These are phyloP conservation scores for Populus hybrid DNA, from an alignment of 441 rosid genomes.

Conservation along the genomic window DNA sequence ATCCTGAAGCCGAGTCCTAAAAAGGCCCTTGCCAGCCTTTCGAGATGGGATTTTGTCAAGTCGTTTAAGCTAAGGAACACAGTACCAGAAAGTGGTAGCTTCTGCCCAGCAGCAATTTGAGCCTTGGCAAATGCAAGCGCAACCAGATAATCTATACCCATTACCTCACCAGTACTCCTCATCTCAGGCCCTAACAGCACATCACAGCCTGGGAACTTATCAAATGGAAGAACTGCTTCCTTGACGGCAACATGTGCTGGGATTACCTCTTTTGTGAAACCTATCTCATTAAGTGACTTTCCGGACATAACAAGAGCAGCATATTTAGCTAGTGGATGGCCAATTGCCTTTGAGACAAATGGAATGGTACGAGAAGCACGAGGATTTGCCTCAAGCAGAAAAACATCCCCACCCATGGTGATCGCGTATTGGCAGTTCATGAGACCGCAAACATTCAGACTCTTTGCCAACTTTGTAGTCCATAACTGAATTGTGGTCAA, in stretches of 20 bases:
- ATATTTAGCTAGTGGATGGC: conserved; percentile 92
- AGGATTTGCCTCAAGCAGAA: conserved; percentile 95
- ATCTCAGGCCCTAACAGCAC: conserved; percentile 95
- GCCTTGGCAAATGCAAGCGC: conserved; percentile 88
- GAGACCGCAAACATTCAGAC: conserved; percentile 86
- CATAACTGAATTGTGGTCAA: conserved; percentile 68
- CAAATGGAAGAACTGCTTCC: conserved; percentile 98
- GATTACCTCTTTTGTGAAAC: conserved; percentile 73
- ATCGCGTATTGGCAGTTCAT: conserved; percentile 98
- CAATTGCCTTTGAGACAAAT: conserved; percentile 96
- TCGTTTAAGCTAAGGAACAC: conserved; percentile 94
- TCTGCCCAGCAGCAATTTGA: conserved; percentile 93
- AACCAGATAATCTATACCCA: conserved; percentile 75
- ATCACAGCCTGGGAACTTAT: conserved; percentile 90
- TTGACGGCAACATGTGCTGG: conserved; percentile 85
- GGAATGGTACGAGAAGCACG: conserved; percentile 98
- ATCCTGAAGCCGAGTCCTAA: conserved; percentile 70
- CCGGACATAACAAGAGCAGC: conserved; percentile 98
- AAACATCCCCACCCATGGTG: conserved; percentile 73
- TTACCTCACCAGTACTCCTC: conserved; percentile 96
- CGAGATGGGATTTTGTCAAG: conserved; percentile 77
- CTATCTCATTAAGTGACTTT: conserved; percentile 61
- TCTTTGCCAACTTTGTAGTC: conserved; percentile 75
- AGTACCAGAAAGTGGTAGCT: conserved; percentile 75
- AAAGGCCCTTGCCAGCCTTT: conserved; percentile 71